phyloP scores from a whole-genome alignment of 768 basidiomycete genomes.

The Gyrodon lividus region DNA sequence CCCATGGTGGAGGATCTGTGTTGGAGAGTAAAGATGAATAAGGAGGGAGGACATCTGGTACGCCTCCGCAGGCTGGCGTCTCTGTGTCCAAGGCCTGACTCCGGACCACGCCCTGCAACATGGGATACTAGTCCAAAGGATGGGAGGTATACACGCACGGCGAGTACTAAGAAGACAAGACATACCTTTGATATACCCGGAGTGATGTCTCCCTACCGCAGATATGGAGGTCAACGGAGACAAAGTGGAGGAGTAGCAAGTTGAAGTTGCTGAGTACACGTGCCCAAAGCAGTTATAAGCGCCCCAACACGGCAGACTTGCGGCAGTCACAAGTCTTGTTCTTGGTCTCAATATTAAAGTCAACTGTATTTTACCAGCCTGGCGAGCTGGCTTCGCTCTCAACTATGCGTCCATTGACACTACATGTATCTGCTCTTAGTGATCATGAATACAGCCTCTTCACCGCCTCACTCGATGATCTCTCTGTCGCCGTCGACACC shows the following conservation, averaged over 20 bases:
- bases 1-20: constrained; percentile 24
- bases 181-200: not conserved
- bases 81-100: constrained; percentile 1
- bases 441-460: constrained; percentile 70
- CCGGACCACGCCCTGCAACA: not conserved
- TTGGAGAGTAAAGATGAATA: constrained; percentile 4
- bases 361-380: not conserved
- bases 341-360: no score
- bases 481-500: constrained; percentile 39
- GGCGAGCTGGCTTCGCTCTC: not conserved
- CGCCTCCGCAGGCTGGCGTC: not conserved
- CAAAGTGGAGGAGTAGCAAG: not conserved
- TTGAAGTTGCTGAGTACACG: not conserved
- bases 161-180: not conserved
- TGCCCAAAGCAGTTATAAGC: not conserved
- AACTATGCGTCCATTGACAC: constrained; percentile 58
- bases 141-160: not conserved
- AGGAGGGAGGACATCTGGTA: constrained; percentile 5
- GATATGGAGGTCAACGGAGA: not conserved
- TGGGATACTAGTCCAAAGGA: not conserved
- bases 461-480: constrained; percentile 57
- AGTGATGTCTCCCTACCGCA: no score
- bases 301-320: not conserved
- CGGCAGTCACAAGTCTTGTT: no score
- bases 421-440: constrained; percentile 76